Conservation (phyloP, 768 basidiomycete species). For the Tephrocybe rancida region DNA sequence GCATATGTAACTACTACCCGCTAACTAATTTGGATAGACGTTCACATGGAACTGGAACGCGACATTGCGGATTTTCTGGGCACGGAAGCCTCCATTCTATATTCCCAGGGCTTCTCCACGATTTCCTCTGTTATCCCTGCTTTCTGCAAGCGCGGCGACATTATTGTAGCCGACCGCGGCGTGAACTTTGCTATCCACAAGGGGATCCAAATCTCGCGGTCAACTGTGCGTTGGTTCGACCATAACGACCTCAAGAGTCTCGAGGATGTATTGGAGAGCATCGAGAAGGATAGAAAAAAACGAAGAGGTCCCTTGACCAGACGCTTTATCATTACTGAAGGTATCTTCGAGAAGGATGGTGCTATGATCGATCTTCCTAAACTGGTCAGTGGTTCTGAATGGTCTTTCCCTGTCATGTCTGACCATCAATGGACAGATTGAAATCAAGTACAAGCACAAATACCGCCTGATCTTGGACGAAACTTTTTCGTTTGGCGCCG, state of each 20-base stretch:
- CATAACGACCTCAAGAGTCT: slow-evolving; percentile 93
- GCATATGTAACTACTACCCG: slow-evolving; percentile 4
- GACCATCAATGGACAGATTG: no score
- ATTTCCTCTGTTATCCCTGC: slow-evolving; percentile 94
- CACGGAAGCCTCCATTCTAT: slow-evolving; percentile 87
- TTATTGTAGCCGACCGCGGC: slow-evolving; percentile 98
- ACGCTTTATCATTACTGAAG: slow-evolving; percentile 95
- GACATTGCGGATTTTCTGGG: slow-evolving; percentile 92
- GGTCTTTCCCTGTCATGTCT: not conserved
- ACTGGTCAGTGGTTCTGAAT: slow-evolving; percentile 58
- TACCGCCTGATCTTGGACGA: slow-evolving; percentile 96
- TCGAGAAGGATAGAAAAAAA: slow-evolving; percentile 90
- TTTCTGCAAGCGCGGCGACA: slow-evolving; percentile 96
- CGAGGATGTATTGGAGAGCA: slow-evolving; percentile 80
- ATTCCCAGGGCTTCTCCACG: slow-evolving; percentile 92
- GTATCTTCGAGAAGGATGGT: slow-evolving; percentile 95
- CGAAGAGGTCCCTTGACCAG: slow-evolving; percentile 81
- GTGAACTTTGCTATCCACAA: slow-evolving; percentile 96
- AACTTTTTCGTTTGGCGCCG: slow-evolving; percentile 88
- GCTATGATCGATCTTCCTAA: slow-evolving; percentile 91
- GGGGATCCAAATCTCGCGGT: slow-evolving; percentile 91
- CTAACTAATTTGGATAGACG: slow-evolving; percentile 53
- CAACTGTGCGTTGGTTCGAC: slow-evolving; percentile 92
- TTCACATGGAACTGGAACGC: slow-evolving; percentile 87
- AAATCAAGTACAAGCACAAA: slow-evolving; percentile 94